Base-by-base conservation (phyloP, 2,329 filamentous ascomycete genomes). In the Penicillium sp. region DNA sequence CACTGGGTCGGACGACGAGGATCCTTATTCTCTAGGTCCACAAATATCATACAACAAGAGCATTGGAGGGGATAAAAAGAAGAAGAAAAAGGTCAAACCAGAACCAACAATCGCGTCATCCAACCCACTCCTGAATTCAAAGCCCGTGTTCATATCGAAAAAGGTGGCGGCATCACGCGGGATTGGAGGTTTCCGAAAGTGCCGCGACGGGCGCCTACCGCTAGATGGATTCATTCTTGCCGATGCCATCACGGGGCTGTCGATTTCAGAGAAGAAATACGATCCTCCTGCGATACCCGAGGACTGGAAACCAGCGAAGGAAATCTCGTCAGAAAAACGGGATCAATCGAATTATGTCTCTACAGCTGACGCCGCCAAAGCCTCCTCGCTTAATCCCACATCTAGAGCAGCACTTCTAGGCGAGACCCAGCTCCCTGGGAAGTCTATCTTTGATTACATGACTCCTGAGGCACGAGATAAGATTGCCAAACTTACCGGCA, bases 401-500 rank as follows among this genome's bases (percentile, higher is more conserved):
- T 81, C 88, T 42, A 86, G 94, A 61, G 93, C 92, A 13, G 86
- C 86, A 4, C 80, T 96, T 0, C 81, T 97, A 1, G 93, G 93
- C 36, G 93, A 97, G 76, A 81, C 85, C 39, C 83, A 86, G 36
- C 79, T 97, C 0, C 93, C 93, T 0, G 91, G 91, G 0, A 97
- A 97, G 77, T 97, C 94, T 0, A 87, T 99, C 3, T 99, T 97
- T 73, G 93, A 97, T 75, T 99, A 90, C 74, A 83, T 99, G 63
- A 90, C 90, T 0, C 82, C 90, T 0, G 83, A 89, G 35, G 86
- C 90, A 4, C 86, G 94, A 60, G 88, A 93, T 51, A 86, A 88
- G 27, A 83, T 99, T 44, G 91, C 83, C 3, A 82, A 85, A 12
- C 87, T 87, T 1, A 91, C 91, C 2, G 93, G 93, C 1, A 91